These are phyloP conservation scores for Colletotrichum liriopes DNA, from an alignment of 2,329 filamentous ascomycete genomes.

Conservation along the genomic window DNA sequence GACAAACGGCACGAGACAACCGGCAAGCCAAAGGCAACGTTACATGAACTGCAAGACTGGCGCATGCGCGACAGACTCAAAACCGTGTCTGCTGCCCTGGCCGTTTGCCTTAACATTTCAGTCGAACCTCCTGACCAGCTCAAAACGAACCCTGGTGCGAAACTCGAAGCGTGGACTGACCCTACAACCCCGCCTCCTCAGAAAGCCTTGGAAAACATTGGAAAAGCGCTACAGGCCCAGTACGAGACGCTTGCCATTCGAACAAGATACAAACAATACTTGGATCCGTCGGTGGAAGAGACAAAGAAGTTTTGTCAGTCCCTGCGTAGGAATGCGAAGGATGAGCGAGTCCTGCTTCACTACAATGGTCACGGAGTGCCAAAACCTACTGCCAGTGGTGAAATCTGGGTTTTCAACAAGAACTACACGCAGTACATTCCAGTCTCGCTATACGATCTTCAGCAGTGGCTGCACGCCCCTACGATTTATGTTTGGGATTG, in stretches of 20 bases:
- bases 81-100: slow-evolving; percentile 94
- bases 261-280: slow-evolving; percentile 96
- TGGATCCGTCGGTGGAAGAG: slow-evolving; percentile 97
- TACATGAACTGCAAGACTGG: slow-evolving; percentile 88
- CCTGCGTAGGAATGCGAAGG: slow-evolving; percentile 91
- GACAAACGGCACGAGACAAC: slow-evolving; percentile 98
- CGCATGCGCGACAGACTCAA: slow-evolving; percentile 97
- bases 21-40: slow-evolving; percentile 82
- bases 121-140: slow-evolving; percentile 98
- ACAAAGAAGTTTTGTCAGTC: slow-evolving; percentile 97
- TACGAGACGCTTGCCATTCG: slow-evolving; percentile 96
- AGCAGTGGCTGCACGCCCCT: slow-evolving; percentile 95
- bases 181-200: slow-evolving; percentile 84
- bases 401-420: slow-evolving; percentile 99
- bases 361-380: slow-evolving; percentile 99
- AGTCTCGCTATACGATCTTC: slow-evolving; percentile 93
- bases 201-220: slow-evolving; percentile 93
- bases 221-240: slow-evolving; percentile 94
- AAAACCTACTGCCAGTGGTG: slow-evolving; percentile 93
- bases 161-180: slow-evolving; percentile 97
- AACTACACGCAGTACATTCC: slow-evolving; percentile 99
- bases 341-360: slow-evolving; percentile 96
- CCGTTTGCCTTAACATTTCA: slow-evolving; percentile 96
- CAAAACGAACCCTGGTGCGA: slow-evolving; percentile 93
- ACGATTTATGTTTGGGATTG: slow-evolving; percentile 99